Percentiles rank a stretch among this genome's conserved stretches.
Evolutionary conservation across 805 yeast species (phyloP).

Genomic region (Suhomyces xylopsoci): DNA sequence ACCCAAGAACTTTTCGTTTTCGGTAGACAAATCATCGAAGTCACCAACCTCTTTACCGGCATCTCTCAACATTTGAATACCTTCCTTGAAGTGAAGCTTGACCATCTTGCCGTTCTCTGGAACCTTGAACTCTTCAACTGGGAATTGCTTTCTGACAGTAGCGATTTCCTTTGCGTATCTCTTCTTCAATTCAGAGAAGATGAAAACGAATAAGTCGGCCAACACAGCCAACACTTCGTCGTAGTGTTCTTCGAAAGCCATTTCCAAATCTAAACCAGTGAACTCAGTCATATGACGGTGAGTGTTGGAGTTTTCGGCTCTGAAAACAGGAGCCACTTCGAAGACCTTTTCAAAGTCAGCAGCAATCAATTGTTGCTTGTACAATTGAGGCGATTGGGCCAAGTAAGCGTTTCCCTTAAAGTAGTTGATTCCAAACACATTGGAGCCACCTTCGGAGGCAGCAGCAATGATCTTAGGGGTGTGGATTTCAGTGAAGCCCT

Average conservation of each 20-base stretch:
- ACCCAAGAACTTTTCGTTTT: conserved; percentile 92
- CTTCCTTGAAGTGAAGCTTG: conserved; percentile 84
- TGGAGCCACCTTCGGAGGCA: conserved; percentile 97
- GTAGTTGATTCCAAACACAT: conserved; percentile 89
- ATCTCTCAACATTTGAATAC: conserved; percentile 78
- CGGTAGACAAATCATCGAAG: conserved; percentile 87
- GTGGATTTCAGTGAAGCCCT: conserved; percentile 85
- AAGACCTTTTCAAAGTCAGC: conserved; percentile 96
- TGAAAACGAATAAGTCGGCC: conserved; percentile 77
- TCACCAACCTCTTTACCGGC: conserved; percentile 86
- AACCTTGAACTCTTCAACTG: conserved; percentile 94
- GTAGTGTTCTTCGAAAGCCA: conserved; percentile 97
- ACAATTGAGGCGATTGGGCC: conserved; percentile 98
- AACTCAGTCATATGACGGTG: conserved; percentile 99
- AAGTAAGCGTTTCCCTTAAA: conserved; percentile 90
- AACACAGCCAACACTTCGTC: conserved; percentile 75
- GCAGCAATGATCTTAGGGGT: conserved; percentile 95
- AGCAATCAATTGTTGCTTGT: conserved; percentile 97
- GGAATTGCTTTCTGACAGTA: conserved; percentile 87
- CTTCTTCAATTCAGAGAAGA: conserved; percentile 76
- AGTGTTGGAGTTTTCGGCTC: conserved; percentile 98
- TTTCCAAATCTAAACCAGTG: conserved; percentile 94
- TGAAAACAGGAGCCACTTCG: conserved; percentile 96
- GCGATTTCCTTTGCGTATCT: conserved; percentile 85
- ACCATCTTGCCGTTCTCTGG: conserved; percentile 96